Evolutionary conservation across 1,284 basidiomycete genomes (phyloP), one percentile per base, ranked within the genome.

Genomic region (Coniferiporia sulphurascens): DNA sequence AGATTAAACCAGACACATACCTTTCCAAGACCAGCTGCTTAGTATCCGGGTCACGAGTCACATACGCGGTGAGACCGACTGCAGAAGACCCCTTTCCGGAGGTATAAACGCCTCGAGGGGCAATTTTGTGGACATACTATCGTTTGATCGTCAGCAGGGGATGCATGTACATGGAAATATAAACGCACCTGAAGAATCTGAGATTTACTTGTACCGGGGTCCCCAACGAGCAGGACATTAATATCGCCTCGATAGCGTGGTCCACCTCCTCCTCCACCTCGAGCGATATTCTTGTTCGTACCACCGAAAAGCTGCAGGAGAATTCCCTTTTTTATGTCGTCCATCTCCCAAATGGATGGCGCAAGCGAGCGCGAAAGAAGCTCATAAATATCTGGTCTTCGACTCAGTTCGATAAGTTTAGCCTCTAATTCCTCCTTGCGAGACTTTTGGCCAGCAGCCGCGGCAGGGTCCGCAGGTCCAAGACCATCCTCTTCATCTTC

Each of bases 281-380:
- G 81, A 1, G 91, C 84, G 65, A 99, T 93, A 65, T 81, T 92
- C 80, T 99, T 99, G 74, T 98, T 98, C 52, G 96, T 98, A 1
- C 96, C 96, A 5, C 96, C 97, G 73, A 99, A 98, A 27, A 99
- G 75, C 73, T 98, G 96, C 34, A 99, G 76, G 52, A 99, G 72
- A 58, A 99, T 96, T 0, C 97, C 96, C 76, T 98, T 98, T 77
- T 99, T 99, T 63, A 99, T 93, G 69, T 99, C 96, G 45, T 99
- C 95, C 92, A 98, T 90, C 71, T 95, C 93, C 87, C 93, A 98
- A 66, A 99, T 96, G 32, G 88, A 91, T 8, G 96, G 97, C 1
- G 96, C 96, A 62, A 99, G 82, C 1, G 89, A 93, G 35, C 89
- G 79, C 12, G 95, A 78, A 1, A 99, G 80, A 44, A 93, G 74